Conservation (phyloP, 345 rosid genomes). For the Populus deltoides region DNA sequence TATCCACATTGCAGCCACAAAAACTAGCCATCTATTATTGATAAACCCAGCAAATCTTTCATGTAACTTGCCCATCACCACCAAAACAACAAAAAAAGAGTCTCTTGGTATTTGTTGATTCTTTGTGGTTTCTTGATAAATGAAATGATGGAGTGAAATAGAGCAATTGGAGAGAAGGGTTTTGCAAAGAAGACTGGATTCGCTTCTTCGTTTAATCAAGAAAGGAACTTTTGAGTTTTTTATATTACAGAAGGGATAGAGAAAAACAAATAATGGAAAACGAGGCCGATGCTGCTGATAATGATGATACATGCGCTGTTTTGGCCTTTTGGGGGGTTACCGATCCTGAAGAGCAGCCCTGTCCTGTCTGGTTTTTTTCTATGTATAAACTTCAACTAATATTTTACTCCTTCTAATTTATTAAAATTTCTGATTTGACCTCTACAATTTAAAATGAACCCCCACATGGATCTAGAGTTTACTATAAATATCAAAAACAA, state of each 20-base stretch:
- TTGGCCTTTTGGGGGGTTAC: not conserved
- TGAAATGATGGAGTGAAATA: not conserved
- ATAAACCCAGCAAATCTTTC: constrained; percentile 53
- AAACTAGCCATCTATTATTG: constrained; percentile 89
- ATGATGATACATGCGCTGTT: not conserved
- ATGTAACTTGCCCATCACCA: constrained; percentile 40
- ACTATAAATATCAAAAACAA: no score
- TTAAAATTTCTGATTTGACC: not conserved
- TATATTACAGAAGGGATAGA: not conserved
- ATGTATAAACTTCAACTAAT: not conserved
- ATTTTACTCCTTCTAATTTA: not conserved
- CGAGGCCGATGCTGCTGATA: not conserved
- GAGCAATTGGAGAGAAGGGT: not conserved
- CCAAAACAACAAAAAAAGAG: not conserved
- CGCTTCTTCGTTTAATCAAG: not conserved
- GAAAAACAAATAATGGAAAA: not conserved
- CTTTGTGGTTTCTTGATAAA: not conserved
- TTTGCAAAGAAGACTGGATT: not conserved
- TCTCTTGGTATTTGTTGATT: not conserved
- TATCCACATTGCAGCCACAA: constrained; percentile 99
- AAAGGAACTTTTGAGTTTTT: not conserved
- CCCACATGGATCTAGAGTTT: no score
- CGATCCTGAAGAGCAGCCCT: not conserved
- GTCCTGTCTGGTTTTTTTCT: not conserved
- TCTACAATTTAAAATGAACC: not conserved